Evolutionary conservation across 2,329 filamentous ascomycete species (phyloP), one percentile per base, ranked within the genome.

Genomic region (Shiraia bambusicola): DNA sequence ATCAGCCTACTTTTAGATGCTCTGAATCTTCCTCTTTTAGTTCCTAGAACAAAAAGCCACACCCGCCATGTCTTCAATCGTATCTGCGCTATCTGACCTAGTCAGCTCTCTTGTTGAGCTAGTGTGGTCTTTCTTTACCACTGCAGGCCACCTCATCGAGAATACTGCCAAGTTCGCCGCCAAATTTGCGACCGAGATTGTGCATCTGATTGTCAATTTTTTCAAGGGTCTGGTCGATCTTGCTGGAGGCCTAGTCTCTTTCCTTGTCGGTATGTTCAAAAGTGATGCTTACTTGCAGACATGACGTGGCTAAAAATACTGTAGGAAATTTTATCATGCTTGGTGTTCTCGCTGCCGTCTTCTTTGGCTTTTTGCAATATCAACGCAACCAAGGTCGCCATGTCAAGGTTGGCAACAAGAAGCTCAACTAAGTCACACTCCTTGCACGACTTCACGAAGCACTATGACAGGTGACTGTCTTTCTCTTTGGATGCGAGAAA

Each of bases 361-460:
- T 61, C 31, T 59, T 68, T 36, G 65, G 56, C n/a, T 68, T 65
- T 52, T 44, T 69, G 32, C 58, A 64, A 47, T 67, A 66, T 45
- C 63, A 67, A 53, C 59, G 61, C 37, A 62, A 50, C 38, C 65
- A 67, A 51, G 65, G 65, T 17, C 59, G 56, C 15, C 54, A 60
- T 14, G 63, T 69, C 28, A 50, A 58, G 33, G 58, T 67, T 22
- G 65, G 64, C 26, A 58, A 66, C 47, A 69, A 67, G 57, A 69
- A 69, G 52, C 36, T 67, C 31, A 69, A 67, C 44, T 68, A 60
- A 44, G 30, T 14, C 6, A 6, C 3, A 22, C 8, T 22, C 19
- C 19, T 22, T 22, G 8, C 19, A 8, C 19, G 19, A 22, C 19
- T 22, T 5, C 8, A 8, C 19, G 19, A 5, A 4, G 8, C 4